Base-by-base conservation (phyloP, 495 filamentous ascomycete genomes). In the Penicillium coprophilum region DNA sequence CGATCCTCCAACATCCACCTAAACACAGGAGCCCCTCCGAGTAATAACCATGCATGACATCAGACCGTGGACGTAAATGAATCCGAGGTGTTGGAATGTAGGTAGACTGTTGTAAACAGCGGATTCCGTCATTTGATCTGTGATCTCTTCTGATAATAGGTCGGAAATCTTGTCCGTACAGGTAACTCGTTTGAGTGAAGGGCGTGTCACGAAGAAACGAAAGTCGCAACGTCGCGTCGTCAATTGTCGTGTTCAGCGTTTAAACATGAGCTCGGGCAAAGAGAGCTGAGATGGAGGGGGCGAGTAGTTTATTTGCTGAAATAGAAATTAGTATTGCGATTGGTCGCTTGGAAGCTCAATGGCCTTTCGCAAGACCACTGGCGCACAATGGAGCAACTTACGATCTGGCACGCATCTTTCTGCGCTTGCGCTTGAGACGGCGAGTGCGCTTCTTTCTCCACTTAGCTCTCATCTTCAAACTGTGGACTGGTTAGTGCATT, bases 361-460 rank as follows among this genome's bases (percentile, higher is more conserved):
- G 20, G 30, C 21, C 40, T 52, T 62, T 46, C 56, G 50, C 31
- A 31, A 47, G 50, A 38, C 50, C 28, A n/a, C 46, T 28, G 31
- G n/a, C 24, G 38, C 21, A 34, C 20, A 10, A 17, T 32, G 17
- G 28, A 17, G 21, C 11, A 32, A 63, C 87, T 80, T 83, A 96
- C 92, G 83, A 88, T 81, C 92, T 81, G 64, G 91, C 92, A 73
- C 92, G 87, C 79, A 91, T 94, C 91, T 97, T 97, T 91, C 92
- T 93, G 77, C 92, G 87, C 92, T 97, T 97, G 76, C 90, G 86
- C 87, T 97, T 97, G 78, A 97, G 88, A 78, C 92, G 87, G 62
- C 92, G 87, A 81, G 95, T 91, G 73, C 92, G 84, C 92, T 97
- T 97, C 89, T 97, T 97, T 85, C 92, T 91, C 92, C 92, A 96